A percentile compares a stretch with the other conserved stretches of the same genome.
Conservation (phyloP, 345 rosid species). For the Rhodomyrtus tomentosa region DNA sequence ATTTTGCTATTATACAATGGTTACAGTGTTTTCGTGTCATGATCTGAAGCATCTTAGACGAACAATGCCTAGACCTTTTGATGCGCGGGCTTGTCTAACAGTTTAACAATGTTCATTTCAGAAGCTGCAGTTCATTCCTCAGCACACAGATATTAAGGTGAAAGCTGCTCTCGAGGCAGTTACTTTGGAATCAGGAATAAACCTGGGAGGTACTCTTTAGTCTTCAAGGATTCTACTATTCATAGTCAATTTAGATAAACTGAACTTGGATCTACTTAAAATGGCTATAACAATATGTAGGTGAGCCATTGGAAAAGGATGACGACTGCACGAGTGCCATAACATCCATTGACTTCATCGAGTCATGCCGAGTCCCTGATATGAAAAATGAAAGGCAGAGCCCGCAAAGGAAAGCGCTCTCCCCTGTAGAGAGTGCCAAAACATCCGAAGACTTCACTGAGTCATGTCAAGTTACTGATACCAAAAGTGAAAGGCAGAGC, state of each 20-base stretch:
- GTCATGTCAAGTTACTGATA: constrained; percentile 13
- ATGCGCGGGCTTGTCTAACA: background rate
- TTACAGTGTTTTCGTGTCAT: background rate
- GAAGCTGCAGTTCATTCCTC: constrained; percentile 13
- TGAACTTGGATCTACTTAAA: background rate
- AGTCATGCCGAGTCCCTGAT: constrained; percentile 9
- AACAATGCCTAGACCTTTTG: background rate
- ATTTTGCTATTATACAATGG: background rate
- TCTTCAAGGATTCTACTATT: background rate
- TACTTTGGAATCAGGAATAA: constrained; percentile 4
- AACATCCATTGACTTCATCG: background rate
- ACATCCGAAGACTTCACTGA: background rate
- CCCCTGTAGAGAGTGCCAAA: constrained; percentile 24
- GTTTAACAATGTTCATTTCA: constrained; percentile 8
- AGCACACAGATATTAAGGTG: constrained; percentile 9
- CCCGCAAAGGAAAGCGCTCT: constrained; percentile 48
- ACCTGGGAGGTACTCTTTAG: constrained; percentile 21
- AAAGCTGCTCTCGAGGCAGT: constrained; percentile 1
- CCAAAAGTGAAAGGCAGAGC: constrained; percentile 12
- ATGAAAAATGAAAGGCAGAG: constrained; percentile 9
- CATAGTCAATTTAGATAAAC: background rate
- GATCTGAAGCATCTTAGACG: background rate
- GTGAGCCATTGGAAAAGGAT: constrained; percentile 5
- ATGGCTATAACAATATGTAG: background rate
- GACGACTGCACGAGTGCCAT: background rate